Conservation (phyloP, 805 yeast species). For the Ogataea saltuana region DNA sequence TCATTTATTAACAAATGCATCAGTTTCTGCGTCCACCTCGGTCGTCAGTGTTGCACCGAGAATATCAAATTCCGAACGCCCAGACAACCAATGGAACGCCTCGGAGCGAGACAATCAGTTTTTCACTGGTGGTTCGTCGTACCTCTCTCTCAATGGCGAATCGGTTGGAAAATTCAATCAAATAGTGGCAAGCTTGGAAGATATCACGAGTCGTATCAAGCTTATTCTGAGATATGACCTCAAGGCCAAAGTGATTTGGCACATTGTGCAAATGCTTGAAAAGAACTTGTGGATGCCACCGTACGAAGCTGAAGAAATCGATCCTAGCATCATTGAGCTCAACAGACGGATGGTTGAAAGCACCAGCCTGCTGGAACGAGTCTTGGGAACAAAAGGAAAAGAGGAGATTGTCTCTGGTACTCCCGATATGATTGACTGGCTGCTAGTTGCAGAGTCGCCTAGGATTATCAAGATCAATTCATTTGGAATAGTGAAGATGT, state of each 20-base stretch:
- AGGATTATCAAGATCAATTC: conserved; percentile 51
- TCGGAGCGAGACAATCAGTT: conserved; percentile 1
- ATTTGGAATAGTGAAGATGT: conserved; percentile 59
- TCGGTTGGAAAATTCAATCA: conserved; percentile 40
- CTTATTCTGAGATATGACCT: conserved; percentile 59
- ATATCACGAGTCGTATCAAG: conserved; percentile 40
- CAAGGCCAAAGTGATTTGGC: conserved; percentile 52
- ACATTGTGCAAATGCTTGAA: conserved; percentile 48
- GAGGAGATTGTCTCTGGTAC: conserved; percentile 47
- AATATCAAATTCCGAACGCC: neutral
- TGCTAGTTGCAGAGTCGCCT: conserved; percentile 53
- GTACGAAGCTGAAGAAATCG: conserved; percentile 61
- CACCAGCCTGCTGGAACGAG: conserved; percentile 42
- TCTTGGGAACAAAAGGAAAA: conserved; percentile 32
- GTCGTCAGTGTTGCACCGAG: conserved; percentile 1
- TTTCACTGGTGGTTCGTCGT: conserved; percentile 6
- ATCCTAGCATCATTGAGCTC: conserved; percentile 50
- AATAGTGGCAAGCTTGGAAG: conserved; percentile 37
- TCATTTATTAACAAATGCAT: conserved; percentile 5
- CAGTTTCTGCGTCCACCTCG: conserved; percentile 5
- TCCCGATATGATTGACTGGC: conserved; percentile 49
- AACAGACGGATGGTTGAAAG: conserved; percentile 49
- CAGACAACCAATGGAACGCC: conserved; percentile 11
- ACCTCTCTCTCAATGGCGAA: conserved; percentile 30
- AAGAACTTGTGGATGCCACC: conserved; percentile 52